phyloP scores from a whole-genome alignment of 2,329 filamentous ascomycete genomes.

The Clonostachys chloroleuca region DNA sequence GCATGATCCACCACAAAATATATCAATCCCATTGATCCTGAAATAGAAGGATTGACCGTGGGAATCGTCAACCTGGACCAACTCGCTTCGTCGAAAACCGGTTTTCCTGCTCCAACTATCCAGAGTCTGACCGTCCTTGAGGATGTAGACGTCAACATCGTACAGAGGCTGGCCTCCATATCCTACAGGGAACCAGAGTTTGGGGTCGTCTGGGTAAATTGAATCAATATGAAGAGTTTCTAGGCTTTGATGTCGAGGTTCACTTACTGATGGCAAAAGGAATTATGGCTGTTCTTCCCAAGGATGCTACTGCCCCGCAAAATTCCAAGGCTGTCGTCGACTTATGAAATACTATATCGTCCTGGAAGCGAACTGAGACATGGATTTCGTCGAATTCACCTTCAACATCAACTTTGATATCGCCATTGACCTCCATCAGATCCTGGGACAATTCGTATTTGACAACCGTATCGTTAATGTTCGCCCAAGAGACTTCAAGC shows the following conservation, averaged over 20 bases:
- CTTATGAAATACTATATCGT: slow-evolving; percentile 41
- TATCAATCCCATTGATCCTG: slow-evolving; percentile 64
- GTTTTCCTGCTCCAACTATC: slow-evolving; percentile 53
- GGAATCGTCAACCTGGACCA: slow-evolving; percentile 49
- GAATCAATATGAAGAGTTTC: no score
- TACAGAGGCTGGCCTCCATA: slow-evolving; percentile 69
- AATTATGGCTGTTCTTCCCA: no score
- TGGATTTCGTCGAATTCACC: slow-evolving; percentile 26
- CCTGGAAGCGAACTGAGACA: slow-evolving; percentile 40
- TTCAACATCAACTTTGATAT: slow-evolving; percentile 39
- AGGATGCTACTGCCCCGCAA: no score
- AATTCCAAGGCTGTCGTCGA: no score
- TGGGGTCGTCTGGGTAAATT: no score
- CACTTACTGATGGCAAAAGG: no score
- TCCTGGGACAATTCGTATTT: slow-evolving; percentile 51
- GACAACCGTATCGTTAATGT: slow-evolving; percentile 57
- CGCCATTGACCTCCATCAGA: slow-evolving; percentile 45
- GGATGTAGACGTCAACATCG: slow-evolving; percentile 44
- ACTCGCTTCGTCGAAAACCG: slow-evolving; percentile 57
- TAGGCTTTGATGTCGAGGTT: no score
- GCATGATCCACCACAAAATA: slow-evolving; percentile 72
- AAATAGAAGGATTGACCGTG: slow-evolving; percentile 73
- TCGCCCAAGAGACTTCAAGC: slow-evolving; percentile 59
- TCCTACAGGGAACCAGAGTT: slow-evolving; percentile 60
- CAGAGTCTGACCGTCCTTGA: slow-evolving; percentile 32